Evolutionary conservation across 352 stramenopile genomes (phyloP).

Genomic region (Phytophthora pseudosyringae): DNA sequence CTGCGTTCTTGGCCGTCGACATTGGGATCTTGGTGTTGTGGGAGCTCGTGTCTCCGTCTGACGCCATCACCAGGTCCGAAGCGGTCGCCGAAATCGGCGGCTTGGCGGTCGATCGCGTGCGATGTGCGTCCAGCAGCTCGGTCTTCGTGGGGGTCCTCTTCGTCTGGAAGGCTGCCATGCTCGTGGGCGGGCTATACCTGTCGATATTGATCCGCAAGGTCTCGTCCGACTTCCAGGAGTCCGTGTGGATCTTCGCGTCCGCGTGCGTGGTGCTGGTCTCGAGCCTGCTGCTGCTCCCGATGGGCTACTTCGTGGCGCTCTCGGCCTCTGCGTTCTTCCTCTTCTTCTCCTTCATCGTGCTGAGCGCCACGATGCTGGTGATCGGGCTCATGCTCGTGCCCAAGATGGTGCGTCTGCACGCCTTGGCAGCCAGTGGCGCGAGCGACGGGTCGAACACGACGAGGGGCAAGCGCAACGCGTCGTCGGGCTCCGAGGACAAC

Average conservation of each 20-base stretch:
- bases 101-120: conserved; percentile 30
- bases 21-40: conserved; percentile 41
- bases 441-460: conserved; percentile 15
- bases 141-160: conserved; percentile 45
- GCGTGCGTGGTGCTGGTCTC: conserved; percentile 48
- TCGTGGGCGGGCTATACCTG: conserved; percentile 48
- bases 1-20: conserved; percentile 43
- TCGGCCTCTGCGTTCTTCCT: conserved; percentile 41
- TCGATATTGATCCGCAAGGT: conserved; percentile 63
- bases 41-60: conserved; percentile 33
- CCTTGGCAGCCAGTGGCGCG: conserved; percentile 6
- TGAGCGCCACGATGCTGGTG: conserved; percentile 38
- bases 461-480: conserved; percentile 8
- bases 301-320: conserved; percentile 57
- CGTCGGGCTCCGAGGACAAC: conserved; percentile 12
- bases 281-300: conserved; percentile 45
- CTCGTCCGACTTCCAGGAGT: conserved; percentile 58
- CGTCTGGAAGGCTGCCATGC: conserved; percentile 54
- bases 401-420: conserved; percentile 39
- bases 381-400: conserved; percentile 48
- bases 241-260: conserved; percentile 61
- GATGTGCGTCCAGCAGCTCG: conserved; percentile 42
- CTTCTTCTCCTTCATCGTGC: conserved; percentile 41
- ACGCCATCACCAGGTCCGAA: conserved; percentile 17
- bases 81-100: conserved; percentile 28